Conservation (phyloP, 805 yeast genomes). For the Wickerhamomyces xylosicus region DNA sequence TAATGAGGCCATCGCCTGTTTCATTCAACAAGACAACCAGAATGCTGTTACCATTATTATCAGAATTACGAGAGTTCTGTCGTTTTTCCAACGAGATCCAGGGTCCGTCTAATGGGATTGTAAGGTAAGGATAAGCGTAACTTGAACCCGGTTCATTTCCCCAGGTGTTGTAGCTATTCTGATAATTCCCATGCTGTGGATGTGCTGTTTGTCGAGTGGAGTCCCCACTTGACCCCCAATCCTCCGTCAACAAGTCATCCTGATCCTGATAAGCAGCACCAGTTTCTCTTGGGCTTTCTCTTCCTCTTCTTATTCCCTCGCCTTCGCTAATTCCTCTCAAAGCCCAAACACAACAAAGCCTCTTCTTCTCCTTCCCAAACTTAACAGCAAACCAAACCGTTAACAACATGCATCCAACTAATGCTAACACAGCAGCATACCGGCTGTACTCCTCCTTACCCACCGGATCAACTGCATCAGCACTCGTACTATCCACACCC, state of each 20-base stretch:
- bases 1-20: not conserved
- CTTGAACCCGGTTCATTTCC: slow-evolving; percentile 46
- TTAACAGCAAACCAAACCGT: no score
- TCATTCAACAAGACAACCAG: not conserved
- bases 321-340: no score
- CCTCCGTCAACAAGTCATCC: not conserved
- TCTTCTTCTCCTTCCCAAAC: no score
- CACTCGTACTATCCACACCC: slow-evolving; percentile 53
- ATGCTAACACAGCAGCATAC: slow-evolving; percentile 55
- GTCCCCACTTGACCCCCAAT: not conserved
- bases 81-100: slow-evolving; percentile 53
- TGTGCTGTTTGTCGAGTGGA: not conserved
- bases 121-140: slow-evolving; percentile 69
- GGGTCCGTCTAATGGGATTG: slow-evolving; percentile 73
- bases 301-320: no score
- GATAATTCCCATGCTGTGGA: slow-evolving; percentile 39
- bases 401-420: no score
- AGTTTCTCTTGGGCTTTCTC: no score
- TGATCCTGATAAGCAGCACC: not conserved
- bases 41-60: not conserved
- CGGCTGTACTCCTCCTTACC: no score
- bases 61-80: not conserved
- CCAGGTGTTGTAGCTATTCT: slow-evolving; percentile 13
- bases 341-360: no score
- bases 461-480: no score